phyloP scores from a whole-genome alignment of 1,284 basidiomycete species.

The Fistulinella cinereoalba region DNA sequence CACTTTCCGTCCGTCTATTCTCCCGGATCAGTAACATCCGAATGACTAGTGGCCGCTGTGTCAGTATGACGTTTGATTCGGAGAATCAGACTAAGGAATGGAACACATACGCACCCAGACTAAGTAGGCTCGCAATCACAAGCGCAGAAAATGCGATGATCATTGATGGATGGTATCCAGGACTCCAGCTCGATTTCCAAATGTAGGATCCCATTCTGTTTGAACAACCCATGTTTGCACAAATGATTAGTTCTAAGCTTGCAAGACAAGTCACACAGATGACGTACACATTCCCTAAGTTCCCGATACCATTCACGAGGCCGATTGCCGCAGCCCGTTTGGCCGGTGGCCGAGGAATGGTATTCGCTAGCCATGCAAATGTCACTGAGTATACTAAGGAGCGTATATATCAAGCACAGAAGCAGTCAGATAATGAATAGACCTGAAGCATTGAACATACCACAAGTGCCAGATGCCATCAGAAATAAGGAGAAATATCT shows the following conservation, averaged over 20 bases:
- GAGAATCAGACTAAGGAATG: not conserved
- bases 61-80: not conserved
- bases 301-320: not conserved
- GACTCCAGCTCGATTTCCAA: slow-evolving; percentile 51
- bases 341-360: not conserved
- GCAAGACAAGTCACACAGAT: not conserved
- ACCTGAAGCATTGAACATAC: not conserved
- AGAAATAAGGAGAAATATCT: not conserved
- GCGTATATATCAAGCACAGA: not conserved
- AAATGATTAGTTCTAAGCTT: too few relatives aligned
- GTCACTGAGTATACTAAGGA: not conserved
- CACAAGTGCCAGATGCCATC: not conserved
- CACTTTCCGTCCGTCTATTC: slow-evolving; percentile 45
- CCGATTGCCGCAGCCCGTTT: not conserved
- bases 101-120: slow-evolving; percentile 35
- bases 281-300: not conserved
- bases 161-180: slow-evolving; percentile 52
- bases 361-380: not conserved
- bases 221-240: not conserved
- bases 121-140: slow-evolving; percentile 37
- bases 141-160: slow-evolving; percentile 45
- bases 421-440: not conserved
- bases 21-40: slow-evolving; percentile 45
- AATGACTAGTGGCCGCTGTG: slow-evolving; percentile 35
- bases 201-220: slow-evolving; percentile 51